A percentile compares a stretch with the other conserved stretches of the same genome.
Conservation (phyloP, 306 rosid genomes). For the Canavalia ensiformis region DNA sequence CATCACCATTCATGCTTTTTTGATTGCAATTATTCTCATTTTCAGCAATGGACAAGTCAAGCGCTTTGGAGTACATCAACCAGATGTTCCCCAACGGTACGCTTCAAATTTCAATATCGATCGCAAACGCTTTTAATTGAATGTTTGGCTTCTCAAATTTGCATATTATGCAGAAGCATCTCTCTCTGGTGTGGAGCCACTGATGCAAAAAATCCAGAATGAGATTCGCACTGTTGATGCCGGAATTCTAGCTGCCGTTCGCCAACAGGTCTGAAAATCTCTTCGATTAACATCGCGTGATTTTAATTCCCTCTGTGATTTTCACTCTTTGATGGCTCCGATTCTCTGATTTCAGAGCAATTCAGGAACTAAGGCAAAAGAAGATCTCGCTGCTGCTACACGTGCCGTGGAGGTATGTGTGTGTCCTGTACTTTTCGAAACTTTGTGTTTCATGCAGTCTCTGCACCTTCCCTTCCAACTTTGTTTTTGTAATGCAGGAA, state of each 20-base stretch:
- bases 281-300: not conserved
- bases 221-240: conserved; percentile 97
- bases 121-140: not conserved
- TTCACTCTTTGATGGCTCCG: conserved; percentile 42
- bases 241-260: conserved; percentile 92
- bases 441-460: not conserved
- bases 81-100: conserved; percentile 98
- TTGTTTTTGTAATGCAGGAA: conserved; percentile 66
- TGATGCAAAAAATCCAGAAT: conserved; percentile 94
- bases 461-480: not conserved
- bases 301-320: not conserved
- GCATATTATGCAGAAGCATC: conserved; percentile 72
- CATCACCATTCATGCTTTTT: conserved; percentile 25
- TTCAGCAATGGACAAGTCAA: conserved; percentile 87
- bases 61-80: conserved; percentile 93
- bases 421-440: not conserved
- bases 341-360: conserved; percentile 77
- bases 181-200: conserved; percentile 91
- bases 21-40: conserved; percentile 34
- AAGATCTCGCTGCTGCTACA: conserved; percentile 98
- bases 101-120: conserved; percentile 6
- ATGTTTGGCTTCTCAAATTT: conserved; percentile 27
- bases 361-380: conserved; percentile 96
- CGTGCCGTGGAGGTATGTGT: conserved; percentile 80
- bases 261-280: conserved; percentile 75